Conservation (phyloP, 768 basidiomycete genomes). For the Tulasnella sp. region DNA sequence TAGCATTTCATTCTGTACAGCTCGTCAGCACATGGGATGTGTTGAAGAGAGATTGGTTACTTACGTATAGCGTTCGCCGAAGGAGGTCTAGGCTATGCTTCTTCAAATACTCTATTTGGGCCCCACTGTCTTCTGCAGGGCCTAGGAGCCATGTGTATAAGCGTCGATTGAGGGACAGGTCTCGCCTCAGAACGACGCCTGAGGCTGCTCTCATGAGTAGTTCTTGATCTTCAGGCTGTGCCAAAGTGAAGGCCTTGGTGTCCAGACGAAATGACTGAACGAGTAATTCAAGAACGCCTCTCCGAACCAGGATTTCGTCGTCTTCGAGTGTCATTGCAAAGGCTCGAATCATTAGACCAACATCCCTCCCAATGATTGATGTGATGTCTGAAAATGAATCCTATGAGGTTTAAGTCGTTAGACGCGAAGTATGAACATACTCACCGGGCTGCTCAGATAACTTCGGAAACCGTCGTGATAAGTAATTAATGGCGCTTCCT, state of each 20-base stretch:
- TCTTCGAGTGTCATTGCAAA: slow-evolving; percentile 89
- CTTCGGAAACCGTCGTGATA: slow-evolving; percentile 67
- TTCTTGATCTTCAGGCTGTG: slow-evolving; percentile 59
- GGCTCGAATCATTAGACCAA: slow-evolving; percentile 89
- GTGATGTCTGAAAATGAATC: slow-evolving; percentile 44
- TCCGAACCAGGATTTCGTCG: slow-evolving; percentile 80
- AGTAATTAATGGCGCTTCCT: slow-evolving; percentile 77
- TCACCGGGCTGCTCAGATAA: slow-evolving; percentile 56
- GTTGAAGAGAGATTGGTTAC: slow-evolving; percentile 10
- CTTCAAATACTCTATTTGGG: slow-evolving; percentile 61
- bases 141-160: slow-evolving; percentile 91
- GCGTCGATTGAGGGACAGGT: slow-evolving; percentile 85
- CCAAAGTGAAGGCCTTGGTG: slow-evolving; percentile 43
- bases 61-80: slow-evolving; percentile 55
- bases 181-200: slow-evolving; percentile 82
- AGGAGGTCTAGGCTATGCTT: slow-evolving; percentile 65
- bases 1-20: slow-evolving; percentile 61
- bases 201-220: slow-evolving; percentile 82
- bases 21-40: not conserved
- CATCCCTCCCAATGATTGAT: slow-evolving; percentile 67
- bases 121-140: slow-evolving; percentile 62
- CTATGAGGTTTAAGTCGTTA: too few relatives aligned
- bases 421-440: slow-evolving; percentile 14
- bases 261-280: slow-evolving; percentile 66
- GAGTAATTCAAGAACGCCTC: slow-evolving; percentile 77